These are phyloP conservation scores for Tricladium varicosporioides DNA, from an alignment of 2,329 filamentous ascomycete genomes.

Conservation along the genomic window DNA sequence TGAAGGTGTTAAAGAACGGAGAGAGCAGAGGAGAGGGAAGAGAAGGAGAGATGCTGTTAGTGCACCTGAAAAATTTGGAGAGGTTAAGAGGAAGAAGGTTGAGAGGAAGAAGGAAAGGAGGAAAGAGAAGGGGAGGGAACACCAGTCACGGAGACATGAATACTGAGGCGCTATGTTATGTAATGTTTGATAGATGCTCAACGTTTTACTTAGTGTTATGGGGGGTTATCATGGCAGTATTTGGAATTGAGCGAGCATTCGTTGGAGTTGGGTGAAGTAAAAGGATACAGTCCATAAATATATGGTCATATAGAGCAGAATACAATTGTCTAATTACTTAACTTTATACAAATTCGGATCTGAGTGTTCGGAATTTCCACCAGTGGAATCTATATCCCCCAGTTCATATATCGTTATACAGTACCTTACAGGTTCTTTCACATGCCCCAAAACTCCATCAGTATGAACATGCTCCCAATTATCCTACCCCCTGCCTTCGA, in stretches of 20 bases:
- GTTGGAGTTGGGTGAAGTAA: not conserved
- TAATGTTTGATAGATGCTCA: not conserved
- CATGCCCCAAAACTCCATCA: too few species aligned
- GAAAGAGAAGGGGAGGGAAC: constrained; percentile 74
- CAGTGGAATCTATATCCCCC: too few species aligned
- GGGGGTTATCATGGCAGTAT: not conserved
- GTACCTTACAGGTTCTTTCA: too few species aligned
- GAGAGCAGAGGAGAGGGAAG: constrained; percentile 77
- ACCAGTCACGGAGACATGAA: constrained; percentile 44
- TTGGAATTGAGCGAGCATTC: not conserved
- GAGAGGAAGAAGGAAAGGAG: constrained; percentile 81
- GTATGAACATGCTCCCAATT: too few species aligned
- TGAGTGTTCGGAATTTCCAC: too few species aligned
- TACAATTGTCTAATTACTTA: not conserved
- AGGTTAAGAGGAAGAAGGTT: constrained; percentile 78
- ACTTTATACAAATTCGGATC: too few species aligned
- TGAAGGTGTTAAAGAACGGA: constrained; percentile 66
- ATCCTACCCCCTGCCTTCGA: too few species aligned
- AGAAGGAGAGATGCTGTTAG: constrained; percentile 84
- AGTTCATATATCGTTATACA: too few species aligned
- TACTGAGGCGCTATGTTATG: constrained; percentile 11
- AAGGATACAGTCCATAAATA: not conserved
- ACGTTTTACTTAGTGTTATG: not conserved
- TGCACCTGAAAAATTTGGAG: constrained; percentile 74
- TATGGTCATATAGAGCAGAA: not conserved